Percentiles rank a stretch among this genome's conserved stretches.
phyloP scores from a whole-genome alignment of 805 yeast genomes.

The Sugiyamaella floridensis region DNA sequence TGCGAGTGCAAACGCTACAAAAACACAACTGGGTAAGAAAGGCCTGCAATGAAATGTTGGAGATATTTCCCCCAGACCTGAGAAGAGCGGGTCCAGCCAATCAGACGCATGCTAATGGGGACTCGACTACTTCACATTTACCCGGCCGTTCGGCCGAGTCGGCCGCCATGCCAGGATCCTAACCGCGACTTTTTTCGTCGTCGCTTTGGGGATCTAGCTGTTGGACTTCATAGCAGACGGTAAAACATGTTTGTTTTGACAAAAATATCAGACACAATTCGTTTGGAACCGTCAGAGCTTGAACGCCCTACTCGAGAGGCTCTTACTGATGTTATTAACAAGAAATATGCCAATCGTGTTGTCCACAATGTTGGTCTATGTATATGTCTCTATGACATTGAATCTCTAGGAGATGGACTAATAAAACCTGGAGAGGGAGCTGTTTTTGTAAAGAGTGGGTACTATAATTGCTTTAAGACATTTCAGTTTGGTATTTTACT shows the following conservation, averaged over 20 bases:
- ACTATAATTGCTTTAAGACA: neutral
- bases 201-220: too few species aligned
- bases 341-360: slow-evolving; percentile 79
- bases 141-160: slow-evolving; percentile 3
- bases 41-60: neutral
- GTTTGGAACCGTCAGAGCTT: slow-evolving; percentile 83
- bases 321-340: slow-evolving; percentile 70
- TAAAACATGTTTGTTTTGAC: slow-evolving; percentile 76
- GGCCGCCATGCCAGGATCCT: neutral
- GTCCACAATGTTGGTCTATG: slow-evolving; percentile 80
- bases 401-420: slow-evolving; percentile 79
- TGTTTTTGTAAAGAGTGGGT: slow-evolving; percentile 49
- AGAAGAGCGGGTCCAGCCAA: neutral
- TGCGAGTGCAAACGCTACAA: neutral
- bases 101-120: neutral
- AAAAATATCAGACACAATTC: slow-evolving; percentile 71
- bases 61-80: neutral
- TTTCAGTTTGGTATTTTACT: neutral
- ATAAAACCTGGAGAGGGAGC: slow-evolving; percentile 94
- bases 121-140: slow-evolving; percentile 4
- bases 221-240: neutral
- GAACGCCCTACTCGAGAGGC: slow-evolving; percentile 65
- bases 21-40: neutral
- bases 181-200: neutral
- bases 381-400: slow-evolving; percentile 74